Conservation (phyloP, 2,329 filamentous ascomycete species). For the Beauveria sp. region DNA sequence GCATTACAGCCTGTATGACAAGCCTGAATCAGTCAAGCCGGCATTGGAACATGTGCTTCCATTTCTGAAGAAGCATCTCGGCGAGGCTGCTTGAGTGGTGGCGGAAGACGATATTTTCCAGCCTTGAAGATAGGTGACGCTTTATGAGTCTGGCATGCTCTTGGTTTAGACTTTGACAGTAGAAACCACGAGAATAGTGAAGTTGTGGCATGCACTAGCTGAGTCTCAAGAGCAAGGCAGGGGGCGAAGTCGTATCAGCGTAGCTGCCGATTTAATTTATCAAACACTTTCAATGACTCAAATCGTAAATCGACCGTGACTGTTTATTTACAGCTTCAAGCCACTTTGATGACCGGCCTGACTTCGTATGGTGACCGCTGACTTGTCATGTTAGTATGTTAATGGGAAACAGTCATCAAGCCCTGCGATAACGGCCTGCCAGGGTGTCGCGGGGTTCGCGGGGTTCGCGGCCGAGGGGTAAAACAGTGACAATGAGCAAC, state of each 20-base stretch:
- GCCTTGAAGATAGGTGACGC: no score
- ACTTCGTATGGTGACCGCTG: background rate
- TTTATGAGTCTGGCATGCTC: no score
- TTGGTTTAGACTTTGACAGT: background rate
- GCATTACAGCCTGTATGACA: constrained; percentile 12
- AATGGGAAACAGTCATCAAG: background rate
- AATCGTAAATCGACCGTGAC: background rate
- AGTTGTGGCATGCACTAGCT: background rate
- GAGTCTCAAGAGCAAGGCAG: background rate
- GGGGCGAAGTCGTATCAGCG: background rate
- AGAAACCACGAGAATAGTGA: background rate
- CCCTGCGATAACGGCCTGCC: background rate
- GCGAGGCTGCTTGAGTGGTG: constrained; percentile 15
- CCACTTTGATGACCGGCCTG: no score
- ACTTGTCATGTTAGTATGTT: background rate
- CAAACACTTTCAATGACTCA: background rate
- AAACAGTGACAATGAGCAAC: background rate
- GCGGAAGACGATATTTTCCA: no score
- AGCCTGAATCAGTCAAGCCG: constrained; percentile 9
- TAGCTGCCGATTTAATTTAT: background rate
- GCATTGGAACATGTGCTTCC: constrained; percentile 7
- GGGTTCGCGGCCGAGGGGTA: background rate
- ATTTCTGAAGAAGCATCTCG: constrained; percentile 17
- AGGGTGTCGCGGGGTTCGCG: constrained; percentile 4
- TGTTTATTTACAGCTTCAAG: background rate